Evolutionary conservation across 768 basidiomycete species (phyloP), one percentile per base, ranked within the genome.

Genomic region (Russula emetica): DNA sequence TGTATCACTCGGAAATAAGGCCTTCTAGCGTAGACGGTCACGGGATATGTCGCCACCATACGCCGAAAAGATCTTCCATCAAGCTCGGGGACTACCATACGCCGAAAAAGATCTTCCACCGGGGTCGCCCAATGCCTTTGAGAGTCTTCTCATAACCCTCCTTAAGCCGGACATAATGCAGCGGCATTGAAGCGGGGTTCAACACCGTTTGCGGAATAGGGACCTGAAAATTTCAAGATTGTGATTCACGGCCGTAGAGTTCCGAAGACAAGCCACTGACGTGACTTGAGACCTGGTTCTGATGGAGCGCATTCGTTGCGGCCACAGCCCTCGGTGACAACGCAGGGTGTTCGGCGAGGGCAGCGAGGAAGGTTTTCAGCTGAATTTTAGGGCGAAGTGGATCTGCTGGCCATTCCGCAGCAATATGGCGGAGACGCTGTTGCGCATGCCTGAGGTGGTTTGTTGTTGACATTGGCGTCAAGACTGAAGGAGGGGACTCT

Each of bases 81-180:
- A 47, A 47, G n/a, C 10, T 22, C 45, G 45, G n/a, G 10, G 30
- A n/a, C 75, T 80, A 86, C 88, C 89, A 90, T 63, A 90, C 79
- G 44, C 83, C 83, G 68, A 92, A 86, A 73, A 92, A 88, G 49
- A 87, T 76, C 72, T 92, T 90, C 90, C 90, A 92, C 86, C 86
- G 85, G 2, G 90, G 88, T 60, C 90, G 78, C 38, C 81, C 81
- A 50, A 90, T 87, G n/a, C 90, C 90, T 70, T 85, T 77, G 13
- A 84, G 81, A 69, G 87, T 88, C 75, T 87, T 88, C 63, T 90
- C 84, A 65, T 86, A 84, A 6, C 84, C 90, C 69, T 89, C 87
- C 1, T 83, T 78, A 10, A 93, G 80, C 28, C 87, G 83, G 50
- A 84, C 79, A 69, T 93, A 93, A 74, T 93, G 84, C 57, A 78